A percentile compares a stretch with the other conserved stretches of the same genome.
Conservation (phyloP, 2,329 filamentous ascomycete genomes). For the Orbilia quercus region DNA sequence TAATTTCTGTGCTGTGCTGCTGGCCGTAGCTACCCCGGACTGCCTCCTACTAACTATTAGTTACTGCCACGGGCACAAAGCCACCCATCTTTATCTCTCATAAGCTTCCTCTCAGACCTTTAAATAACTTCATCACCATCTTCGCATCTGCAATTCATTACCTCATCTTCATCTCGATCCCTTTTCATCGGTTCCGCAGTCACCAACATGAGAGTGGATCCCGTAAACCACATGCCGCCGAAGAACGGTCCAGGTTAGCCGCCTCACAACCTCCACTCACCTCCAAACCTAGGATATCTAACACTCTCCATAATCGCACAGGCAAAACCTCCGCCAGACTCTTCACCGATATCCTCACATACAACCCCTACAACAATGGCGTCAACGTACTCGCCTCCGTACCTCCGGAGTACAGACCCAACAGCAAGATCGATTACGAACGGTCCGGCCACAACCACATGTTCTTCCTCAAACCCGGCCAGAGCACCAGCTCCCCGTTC, state of each 20-base stretch:
- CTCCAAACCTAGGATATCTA: neutral
- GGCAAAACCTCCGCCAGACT: constrained; percentile 66
- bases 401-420: constrained; percentile 66
- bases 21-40: neutral
- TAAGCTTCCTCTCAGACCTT: too few species aligned
- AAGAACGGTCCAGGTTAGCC: constrained; percentile 19
- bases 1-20: too few species aligned
- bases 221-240: neutral
- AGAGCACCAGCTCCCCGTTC: constrained; percentile 64
- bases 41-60: neutral
- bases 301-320: constrained; percentile 61
- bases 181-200: neutral
- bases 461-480: constrained; percentile 67
- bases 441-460: constrained; percentile 68
- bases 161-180: too few species aligned
- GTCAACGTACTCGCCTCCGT: constrained; percentile 71
- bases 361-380: constrained; percentile 68
- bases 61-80: neutral
- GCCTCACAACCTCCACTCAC: neutral
- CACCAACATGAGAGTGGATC: constrained; percentile 22
- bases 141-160: too few species aligned
- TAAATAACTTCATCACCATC: too few species aligned
- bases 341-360: constrained; percentile 65
- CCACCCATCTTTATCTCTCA: neutral
- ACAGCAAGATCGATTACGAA: constrained; percentile 58